phyloP scores from a whole-genome alignment of 2,329 filamentous ascomycete genomes.

The Aspergillus pseudotamarii region DNA sequence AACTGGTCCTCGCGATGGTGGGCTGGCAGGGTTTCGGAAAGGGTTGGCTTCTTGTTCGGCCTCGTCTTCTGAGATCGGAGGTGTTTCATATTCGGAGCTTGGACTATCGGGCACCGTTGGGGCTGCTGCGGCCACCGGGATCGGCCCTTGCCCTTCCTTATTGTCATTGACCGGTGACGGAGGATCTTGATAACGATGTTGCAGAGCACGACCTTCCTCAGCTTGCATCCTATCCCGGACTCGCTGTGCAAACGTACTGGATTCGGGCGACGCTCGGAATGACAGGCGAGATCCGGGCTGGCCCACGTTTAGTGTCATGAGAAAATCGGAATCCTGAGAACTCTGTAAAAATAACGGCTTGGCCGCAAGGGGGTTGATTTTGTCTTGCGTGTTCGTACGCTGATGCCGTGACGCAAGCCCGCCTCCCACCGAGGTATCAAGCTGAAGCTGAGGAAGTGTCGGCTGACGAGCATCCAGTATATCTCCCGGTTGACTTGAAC shows the following conservation, averaged over 20 bases:
- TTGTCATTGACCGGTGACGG: constrained; percentile 32
- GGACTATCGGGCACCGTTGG: constrained; percentile 24
- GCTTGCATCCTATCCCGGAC: constrained; percentile 56
- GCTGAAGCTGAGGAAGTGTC: constrained; percentile 30
- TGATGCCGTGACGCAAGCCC: constrained; percentile 11
- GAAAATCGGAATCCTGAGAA: constrained; percentile 40
- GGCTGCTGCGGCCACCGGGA: not conserved
- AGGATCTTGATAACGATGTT: constrained; percentile 44
- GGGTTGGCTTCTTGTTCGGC: constrained; percentile 29
- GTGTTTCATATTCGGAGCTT: constrained; percentile 30
- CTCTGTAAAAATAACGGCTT: constrained; percentile 37
- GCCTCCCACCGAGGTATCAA: constrained; percentile 37
- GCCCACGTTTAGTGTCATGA: constrained; percentile 34
- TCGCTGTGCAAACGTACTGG: constrained; percentile 50
- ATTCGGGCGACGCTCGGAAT: constrained; percentile 41
- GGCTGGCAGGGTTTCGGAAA: constrained; percentile 31
- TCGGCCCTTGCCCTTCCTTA: constrained; percentile 13
- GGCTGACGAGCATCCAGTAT: constrained; percentile 27
- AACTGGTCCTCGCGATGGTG: constrained; percentile 20
- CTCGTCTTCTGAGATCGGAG: constrained; percentile 31
- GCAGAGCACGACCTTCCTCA: constrained; percentile 55
- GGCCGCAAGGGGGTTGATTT: constrained; percentile 21
- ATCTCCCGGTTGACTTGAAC: constrained; percentile 15
- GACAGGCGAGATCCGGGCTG: constrained; percentile 41
- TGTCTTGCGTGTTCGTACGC: constrained; percentile 18